phyloP scores from a whole-genome alignment of 768 basidiomycete species.

The Sporobolomyces phaffii region DNA sequence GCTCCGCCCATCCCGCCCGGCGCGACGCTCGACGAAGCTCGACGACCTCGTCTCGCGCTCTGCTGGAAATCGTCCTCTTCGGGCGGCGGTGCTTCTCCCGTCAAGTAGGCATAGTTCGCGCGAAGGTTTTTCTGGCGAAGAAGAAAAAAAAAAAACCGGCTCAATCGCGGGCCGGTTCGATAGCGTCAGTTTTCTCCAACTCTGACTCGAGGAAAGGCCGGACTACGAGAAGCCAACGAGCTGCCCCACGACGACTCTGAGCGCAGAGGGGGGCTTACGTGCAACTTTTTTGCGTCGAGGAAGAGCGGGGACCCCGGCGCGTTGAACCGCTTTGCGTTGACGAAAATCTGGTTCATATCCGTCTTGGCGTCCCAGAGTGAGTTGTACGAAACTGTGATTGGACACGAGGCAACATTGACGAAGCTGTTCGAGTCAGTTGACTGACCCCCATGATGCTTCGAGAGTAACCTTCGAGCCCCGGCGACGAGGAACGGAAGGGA shows the following conservation, averaged over 20 bases:
- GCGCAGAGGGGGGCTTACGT: slow-evolving; percentile 22
- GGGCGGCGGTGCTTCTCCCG: slow-evolving; percentile 25
- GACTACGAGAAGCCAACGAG: no score
- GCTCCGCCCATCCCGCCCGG: no score
- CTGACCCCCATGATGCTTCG: no score
- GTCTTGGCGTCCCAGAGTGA: slow-evolving; percentile 19
- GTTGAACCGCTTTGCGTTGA: slow-evolving; percentile 43
- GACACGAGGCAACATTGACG: neutral
- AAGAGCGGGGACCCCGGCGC: slow-evolving; percentile 35
- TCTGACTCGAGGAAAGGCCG: no score
- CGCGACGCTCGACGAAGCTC: neutral
- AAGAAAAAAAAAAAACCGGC: no score
- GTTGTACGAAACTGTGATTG: slow-evolving; percentile 10
- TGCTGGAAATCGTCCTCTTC: slow-evolving; percentile 29
- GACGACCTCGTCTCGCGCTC: neutral
- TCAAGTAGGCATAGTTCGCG: slow-evolving; percentile 27
- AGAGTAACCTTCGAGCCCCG: no score
- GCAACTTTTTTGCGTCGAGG: slow-evolving; percentile 38
- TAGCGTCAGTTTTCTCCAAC: neutral
- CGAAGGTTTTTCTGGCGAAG: slow-evolving; percentile 31
- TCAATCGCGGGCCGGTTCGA: neutral
- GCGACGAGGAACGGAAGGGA: no score
- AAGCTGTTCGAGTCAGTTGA: no score
- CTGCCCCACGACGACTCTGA: no score
- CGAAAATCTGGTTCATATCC: slow-evolving; percentile 38